Percentiles rank a stretch among this genome's conserved stretches.
These are phyloP conservation scores for Myxozyma sirexii DNA, from an alignment of 805 yeast species.

Conservation along the genomic window DNA sequence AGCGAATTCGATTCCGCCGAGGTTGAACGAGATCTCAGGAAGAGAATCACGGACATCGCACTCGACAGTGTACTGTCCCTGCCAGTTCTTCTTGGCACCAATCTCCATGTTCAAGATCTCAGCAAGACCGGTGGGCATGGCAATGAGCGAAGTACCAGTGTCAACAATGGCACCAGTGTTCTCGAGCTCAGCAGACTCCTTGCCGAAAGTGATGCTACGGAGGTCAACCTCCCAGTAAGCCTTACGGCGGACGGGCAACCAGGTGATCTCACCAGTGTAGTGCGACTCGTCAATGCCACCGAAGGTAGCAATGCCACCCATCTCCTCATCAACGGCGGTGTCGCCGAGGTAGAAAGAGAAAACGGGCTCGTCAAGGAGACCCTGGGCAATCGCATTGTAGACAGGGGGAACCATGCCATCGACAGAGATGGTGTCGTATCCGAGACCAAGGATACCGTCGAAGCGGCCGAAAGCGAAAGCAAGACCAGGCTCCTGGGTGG, in stretches of 20 bases:
- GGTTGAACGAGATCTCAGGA: constrained; percentile 90
- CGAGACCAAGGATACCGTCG: constrained; percentile 96
- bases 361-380: constrained; percentile 78
- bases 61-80: constrained; percentile 93
- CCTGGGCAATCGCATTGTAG: constrained; percentile 81
- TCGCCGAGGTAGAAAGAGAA: constrained; percentile 93
- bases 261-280: constrained; percentile 81
- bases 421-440: constrained; percentile 88
- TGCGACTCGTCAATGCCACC: constrained; percentile 87
- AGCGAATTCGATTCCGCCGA: constrained; percentile 89
- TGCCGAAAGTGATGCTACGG: constrained; percentile 88
- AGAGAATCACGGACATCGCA: constrained; percentile 81
- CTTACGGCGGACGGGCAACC: constrained; percentile 98
- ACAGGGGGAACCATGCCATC: constrained; percentile 90
- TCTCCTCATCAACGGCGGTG: constrained; percentile 55
- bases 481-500: constrained; percentile 95
- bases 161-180: constrained; percentile 96
- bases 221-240: constrained; percentile 99
- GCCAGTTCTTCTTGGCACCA: constrained; percentile 97
- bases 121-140: constrained; percentile 92
- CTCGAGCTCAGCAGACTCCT: constrained; percentile 81
- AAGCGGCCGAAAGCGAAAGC: constrained; percentile 98
- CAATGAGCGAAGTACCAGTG: constrained; percentile 96
- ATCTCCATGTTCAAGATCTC: constrained; percentile 93
- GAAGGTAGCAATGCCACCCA: constrained; percentile 91